Percentiles rank a stretch among this genome's conserved stretches.
Evolutionary conservation across 2,329 filamentous ascomycete species (phyloP).

Genomic region (Emergomyces pasteurianus): DNA sequence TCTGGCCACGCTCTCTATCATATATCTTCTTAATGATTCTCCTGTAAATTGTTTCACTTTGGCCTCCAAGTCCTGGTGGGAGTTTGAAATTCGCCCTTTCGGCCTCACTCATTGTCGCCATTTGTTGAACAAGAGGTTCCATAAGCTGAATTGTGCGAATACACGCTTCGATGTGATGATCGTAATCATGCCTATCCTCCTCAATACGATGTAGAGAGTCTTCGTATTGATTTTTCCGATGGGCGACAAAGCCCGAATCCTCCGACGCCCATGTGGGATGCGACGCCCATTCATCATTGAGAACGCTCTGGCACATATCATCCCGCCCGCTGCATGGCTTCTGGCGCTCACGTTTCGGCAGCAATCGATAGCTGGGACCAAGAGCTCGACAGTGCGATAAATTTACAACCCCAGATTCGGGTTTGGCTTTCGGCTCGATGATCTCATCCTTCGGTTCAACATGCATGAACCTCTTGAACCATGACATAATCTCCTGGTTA

Average conservation of each 20-base stretch:
- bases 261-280: slow-evolving; percentile 98
- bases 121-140: slow-evolving; percentile 84
- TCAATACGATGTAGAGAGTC: slow-evolving; percentile 92
- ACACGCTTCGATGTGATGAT: slow-evolving; percentile 95
- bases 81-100: slow-evolving; percentile 68
- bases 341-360: slow-evolving; percentile 81
- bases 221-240: slow-evolving; percentile 91
- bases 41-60: slow-evolving; percentile 94
- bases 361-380: slow-evolving; percentile 84
- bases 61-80: slow-evolving; percentile 72
- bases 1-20: slow-evolving; percentile 66
- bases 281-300: slow-evolving; percentile 97
- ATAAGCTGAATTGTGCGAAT: slow-evolving; percentile 90
- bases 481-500: slow-evolving; percentile 77
- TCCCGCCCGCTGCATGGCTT: slow-evolving; percentile 91
- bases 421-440: slow-evolving; percentile 64
- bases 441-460: slow-evolving; percentile 60
- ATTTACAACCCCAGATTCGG: slow-evolving; percentile 68
- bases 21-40: slow-evolving; percentile 97
- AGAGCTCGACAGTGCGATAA: slow-evolving; percentile 92
- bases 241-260: slow-evolving; percentile 93
- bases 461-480: slow-evolving; percentile 74
- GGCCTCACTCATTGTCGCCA: slow-evolving; percentile 62
- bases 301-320: slow-evolving; percentile 80
- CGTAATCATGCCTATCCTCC: slow-evolving; percentile 96